Conservation (phyloP, 164 flowering plant genomes). For the Sextonia rubra region DNA sequence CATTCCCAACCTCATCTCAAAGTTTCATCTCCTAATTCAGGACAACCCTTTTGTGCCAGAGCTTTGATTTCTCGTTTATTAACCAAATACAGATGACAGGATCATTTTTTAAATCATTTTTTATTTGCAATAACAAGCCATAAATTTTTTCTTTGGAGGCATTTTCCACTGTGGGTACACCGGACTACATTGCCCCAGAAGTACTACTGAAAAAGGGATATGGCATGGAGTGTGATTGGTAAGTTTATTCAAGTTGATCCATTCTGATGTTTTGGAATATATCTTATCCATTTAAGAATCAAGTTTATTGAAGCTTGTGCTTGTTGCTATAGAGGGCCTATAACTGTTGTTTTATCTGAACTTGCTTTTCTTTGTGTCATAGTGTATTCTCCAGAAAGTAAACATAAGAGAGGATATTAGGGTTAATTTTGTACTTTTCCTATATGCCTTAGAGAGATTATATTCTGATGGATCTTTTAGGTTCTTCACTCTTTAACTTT, state of each 20-base stretch:
- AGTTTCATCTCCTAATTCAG: not conserved
- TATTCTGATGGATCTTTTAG: no score
- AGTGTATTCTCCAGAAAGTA: no score
- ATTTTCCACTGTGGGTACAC: constrained; percentile 96
- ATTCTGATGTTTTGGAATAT: not conserved
- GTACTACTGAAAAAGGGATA: constrained; percentile 93
- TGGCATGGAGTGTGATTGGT: constrained; percentile 98
- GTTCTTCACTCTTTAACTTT: no score
- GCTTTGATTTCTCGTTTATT: not conserved
- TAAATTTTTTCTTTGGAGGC: constrained; percentile 23
- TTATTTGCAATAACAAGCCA: not conserved
- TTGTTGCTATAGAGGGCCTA: not conserved
- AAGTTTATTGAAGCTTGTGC: not conserved
- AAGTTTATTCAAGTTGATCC: constrained; percentile 5
- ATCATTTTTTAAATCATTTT: not conserved
- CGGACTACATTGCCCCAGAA: constrained; percentile 97
- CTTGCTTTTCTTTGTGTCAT: not conserved
- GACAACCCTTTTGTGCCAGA: not conserved
- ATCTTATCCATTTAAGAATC: not conserved
- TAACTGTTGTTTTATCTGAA: no score
- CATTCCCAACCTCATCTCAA: not conserved
- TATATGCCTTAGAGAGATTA: no score
- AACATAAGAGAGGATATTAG: no score
- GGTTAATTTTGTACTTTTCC: no score
- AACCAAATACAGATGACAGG: not conserved